Conservation (phyloP, 495 filamentous ascomycete genomes). For the Hypoxylon trugodes region DNA sequence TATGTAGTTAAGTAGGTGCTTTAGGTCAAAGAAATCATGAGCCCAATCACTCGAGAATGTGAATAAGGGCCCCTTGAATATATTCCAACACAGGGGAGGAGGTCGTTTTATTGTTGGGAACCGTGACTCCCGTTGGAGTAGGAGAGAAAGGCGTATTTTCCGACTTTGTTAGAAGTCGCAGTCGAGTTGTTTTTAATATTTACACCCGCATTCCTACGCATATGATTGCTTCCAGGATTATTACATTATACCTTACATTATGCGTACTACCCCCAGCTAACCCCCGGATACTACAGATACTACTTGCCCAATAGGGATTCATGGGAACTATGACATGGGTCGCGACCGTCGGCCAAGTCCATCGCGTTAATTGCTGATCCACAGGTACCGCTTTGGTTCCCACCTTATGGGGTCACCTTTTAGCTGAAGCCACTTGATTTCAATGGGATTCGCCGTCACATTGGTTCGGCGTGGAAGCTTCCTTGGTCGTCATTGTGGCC, state of each 20-base stretch:
- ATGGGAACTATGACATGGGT: conserved; percentile 14
- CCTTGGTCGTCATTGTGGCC: not conserved
- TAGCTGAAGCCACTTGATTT: not conserved
- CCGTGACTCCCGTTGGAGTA: conserved; percentile 22
- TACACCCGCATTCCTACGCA: conserved; percentile 13
- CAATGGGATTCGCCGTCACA: conserved; percentile 10
- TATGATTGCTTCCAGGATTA: conserved; percentile 25
- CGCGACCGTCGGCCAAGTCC: conserved; percentile 17
- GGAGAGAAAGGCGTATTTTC: conserved; percentile 8
- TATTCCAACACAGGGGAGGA: not conserved
- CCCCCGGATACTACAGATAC: too few species aligned
- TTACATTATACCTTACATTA: too few species aligned
- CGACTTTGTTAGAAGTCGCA: conserved; percentile 26
- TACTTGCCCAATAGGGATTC: conserved; percentile 39
- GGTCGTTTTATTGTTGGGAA: conserved; percentile 4
- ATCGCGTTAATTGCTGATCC: conserved; percentile 30
- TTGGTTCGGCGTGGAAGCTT: not conserved
- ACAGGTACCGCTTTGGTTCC: conserved; percentile 12
- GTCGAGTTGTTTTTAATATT: conserved; percentile 21
- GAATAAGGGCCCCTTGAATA: not conserved
- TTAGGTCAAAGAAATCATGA: conserved; percentile 3
- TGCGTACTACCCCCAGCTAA: too few species aligned
- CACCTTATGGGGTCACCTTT: conserved; percentile 1
- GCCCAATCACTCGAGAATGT: conserved; percentile 4
- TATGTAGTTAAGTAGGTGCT: conserved; percentile 6